Evolutionary conservation across 768 basidiomycete species (phyloP).

Genomic region (Phaffia tasmanica): DNA sequence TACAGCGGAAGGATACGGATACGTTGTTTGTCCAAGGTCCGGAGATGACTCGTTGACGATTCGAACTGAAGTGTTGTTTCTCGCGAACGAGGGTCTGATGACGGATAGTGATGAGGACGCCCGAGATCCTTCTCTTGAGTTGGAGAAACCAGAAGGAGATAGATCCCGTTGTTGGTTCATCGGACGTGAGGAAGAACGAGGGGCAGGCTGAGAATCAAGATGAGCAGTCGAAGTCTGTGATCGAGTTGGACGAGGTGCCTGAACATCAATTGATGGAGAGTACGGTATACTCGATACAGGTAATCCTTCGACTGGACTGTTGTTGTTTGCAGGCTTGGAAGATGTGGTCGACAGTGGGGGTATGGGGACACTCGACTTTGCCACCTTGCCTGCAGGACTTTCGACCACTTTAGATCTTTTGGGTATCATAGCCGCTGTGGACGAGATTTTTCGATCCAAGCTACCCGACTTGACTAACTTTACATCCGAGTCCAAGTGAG

Average conservation of each 20-base stretch:
- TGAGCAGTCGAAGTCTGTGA: neutral
- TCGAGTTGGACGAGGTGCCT: too few species aligned
- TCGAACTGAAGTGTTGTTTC: slow-evolving; percentile 74
- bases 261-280: neutral
- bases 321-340: neutral
- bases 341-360: neutral
- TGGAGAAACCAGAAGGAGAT: slow-evolving; percentile 32
- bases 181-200: slow-evolving; percentile 6
- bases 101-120: slow-evolving; percentile 37
- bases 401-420: slow-evolving; percentile 93
- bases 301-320: neutral
- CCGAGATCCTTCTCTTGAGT: slow-evolving; percentile 1
- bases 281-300: neutral
- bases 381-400: slow-evolving; percentile 77
- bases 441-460: slow-evolving; percentile 87
- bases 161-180: slow-evolving; percentile 28
- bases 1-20: neutral
- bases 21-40: neutral
- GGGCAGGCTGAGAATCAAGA: slow-evolving; percentile 12
- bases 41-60: slow-evolving; percentile 59
- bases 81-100: slow-evolving; percentile 57
- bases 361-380: slow-evolving; percentile 47
- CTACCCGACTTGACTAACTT: slow-evolving; percentile 91
- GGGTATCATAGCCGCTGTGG: slow-evolving; percentile 70
- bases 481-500: slow-evolving; percentile 82